Percentiles rank a stretch among this genome's conserved stretches.
phyloP scores from a whole-genome alignment of 2,329 filamentous ascomycete genomes.

The Fusarium sp. region DNA sequence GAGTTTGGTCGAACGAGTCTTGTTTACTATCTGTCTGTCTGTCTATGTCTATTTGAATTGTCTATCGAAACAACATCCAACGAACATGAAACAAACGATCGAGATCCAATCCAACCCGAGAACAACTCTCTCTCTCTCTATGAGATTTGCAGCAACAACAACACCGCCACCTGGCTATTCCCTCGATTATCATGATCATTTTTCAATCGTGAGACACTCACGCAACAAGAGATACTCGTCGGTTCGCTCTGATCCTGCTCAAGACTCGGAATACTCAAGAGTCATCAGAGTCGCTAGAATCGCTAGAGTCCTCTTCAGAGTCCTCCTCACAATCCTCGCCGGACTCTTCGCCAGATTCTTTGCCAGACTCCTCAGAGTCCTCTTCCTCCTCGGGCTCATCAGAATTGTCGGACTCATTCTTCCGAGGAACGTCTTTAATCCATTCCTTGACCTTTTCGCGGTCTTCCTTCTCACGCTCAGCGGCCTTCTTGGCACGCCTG shows the following conservation, averaged over 20 bases:
- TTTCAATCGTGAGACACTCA: slow-evolving; percentile 1
- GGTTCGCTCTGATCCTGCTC: neutral
- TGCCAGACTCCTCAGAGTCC: neutral
- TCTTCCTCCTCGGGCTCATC: neutral
- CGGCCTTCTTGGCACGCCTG: neutral
- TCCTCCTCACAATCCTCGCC: neutral
- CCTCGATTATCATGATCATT: neutral
- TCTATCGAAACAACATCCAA: neutral
- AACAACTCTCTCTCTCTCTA: neutral
- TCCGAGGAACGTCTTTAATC: slow-evolving; percentile 14
- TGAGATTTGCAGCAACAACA: slow-evolving; percentile 3
- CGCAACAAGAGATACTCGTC: slow-evolving; percentile 1
- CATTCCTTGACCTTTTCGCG: slow-evolving; percentile 36
- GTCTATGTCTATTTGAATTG: slow-evolving; percentile 1
- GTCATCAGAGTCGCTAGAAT: slow-evolving; percentile 21
- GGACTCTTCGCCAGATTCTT: neutral
- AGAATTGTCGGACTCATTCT: neutral
- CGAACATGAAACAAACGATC: neutral
- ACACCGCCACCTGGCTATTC: neutral
- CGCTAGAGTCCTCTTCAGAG: slow-evolving; percentile 1
- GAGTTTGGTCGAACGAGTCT: neutral
- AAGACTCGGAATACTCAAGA: neutral
- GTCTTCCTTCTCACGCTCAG: neutral
- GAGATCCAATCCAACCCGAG: neutral
- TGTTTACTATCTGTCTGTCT: slow-evolving; percentile 2